phyloP scores from a whole-genome alignment of 192 early-diverging fungal genomes.

The Backusella parvicylindrica region DNA sequence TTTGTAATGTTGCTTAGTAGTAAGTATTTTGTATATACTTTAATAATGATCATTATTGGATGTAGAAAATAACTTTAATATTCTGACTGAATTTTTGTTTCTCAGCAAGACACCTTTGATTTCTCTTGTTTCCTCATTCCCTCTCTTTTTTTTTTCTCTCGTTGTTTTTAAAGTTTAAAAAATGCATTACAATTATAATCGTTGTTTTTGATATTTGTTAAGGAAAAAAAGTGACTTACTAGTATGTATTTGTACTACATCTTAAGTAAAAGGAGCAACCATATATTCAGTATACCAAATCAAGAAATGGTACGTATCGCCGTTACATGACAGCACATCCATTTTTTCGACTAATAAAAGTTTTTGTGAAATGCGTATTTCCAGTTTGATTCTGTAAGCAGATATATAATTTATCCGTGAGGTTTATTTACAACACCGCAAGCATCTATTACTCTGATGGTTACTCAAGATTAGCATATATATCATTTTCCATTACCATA shows the following conservation, averaged over 20 bases:
- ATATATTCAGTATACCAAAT: background rate
- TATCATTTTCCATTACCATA: too few relatives aligned
- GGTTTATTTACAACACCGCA: background rate
- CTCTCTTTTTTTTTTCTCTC: too few relatives aligned
- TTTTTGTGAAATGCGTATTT: too few relatives aligned
- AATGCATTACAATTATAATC: background rate
- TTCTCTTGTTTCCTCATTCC: background rate
- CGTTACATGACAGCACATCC: too few relatives aligned
- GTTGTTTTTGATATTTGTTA: background rate
- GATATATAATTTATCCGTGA: background rate
- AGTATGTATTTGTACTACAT: background rate
- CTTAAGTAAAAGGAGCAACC: background rate
- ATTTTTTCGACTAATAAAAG: too few relatives aligned
- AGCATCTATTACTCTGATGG: too few relatives aligned
- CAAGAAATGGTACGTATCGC: background rate
- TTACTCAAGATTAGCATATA: too few relatives aligned
- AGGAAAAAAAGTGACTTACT: background rate
- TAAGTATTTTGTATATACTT: background rate
- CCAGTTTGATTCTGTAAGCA: background rate
- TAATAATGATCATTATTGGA: background rate
- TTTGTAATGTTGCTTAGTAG: background rate
- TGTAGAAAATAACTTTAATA: background rate
- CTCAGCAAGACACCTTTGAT: background rate
- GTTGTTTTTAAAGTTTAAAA: background rate
- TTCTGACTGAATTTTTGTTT: background rate